These are phyloP conservation scores for Paecilomyces sp. DNA, from an alignment of 2,329 filamentous ascomycete species.

Conservation along the genomic window DNA sequence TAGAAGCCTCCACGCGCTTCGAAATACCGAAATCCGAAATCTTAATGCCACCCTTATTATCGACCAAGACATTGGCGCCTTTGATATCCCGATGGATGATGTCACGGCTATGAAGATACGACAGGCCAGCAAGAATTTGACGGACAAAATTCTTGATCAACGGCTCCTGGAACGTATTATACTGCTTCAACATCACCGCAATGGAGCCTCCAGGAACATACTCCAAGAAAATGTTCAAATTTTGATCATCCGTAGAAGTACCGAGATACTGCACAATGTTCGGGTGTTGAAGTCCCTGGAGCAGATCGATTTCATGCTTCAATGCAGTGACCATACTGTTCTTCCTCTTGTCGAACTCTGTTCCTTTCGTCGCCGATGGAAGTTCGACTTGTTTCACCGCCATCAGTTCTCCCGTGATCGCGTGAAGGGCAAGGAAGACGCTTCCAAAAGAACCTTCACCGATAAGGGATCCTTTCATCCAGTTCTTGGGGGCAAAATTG, in stretches of 20 bases:
- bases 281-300: slow-evolving; percentile 87
- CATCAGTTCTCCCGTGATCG: slow-evolving; percentile 93
- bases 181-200: slow-evolving; percentile 97
- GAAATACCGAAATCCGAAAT: slow-evolving; percentile 99
- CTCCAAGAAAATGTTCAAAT: slow-evolving; percentile 99
- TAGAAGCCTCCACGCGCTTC: slow-evolving; percentile 91
- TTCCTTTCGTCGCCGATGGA: slow-evolving; percentile 69
- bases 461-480: slow-evolving; percentile 98
- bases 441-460: slow-evolving; percentile 95
- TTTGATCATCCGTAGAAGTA: slow-evolving; percentile 81
- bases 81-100: slow-evolving; percentile 99
- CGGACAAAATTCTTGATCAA: slow-evolving; percentile 94
- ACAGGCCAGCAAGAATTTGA: slow-evolving; percentile 86
- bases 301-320: slow-evolving; percentile 89
- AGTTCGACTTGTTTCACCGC: slow-evolving; percentile 97
- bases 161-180: slow-evolving; percentile 87
- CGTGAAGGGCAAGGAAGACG: slow-evolving; percentile 90
- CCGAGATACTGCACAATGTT: slow-evolving; percentile 99
- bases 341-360: slow-evolving; percentile 79
- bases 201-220: slow-evolving; percentile 97
- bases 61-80: slow-evolving; percentile 95
- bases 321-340: slow-evolving; percentile 97
- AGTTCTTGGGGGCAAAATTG: slow-evolving; percentile 94
- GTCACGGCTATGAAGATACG: slow-evolving; percentile 86
- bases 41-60: slow-evolving; percentile 98